Base-by-base conservation (phyloP, 2,329 filamentous ascomycete genomes). In the Hymenoscyphus linearis region DNA sequence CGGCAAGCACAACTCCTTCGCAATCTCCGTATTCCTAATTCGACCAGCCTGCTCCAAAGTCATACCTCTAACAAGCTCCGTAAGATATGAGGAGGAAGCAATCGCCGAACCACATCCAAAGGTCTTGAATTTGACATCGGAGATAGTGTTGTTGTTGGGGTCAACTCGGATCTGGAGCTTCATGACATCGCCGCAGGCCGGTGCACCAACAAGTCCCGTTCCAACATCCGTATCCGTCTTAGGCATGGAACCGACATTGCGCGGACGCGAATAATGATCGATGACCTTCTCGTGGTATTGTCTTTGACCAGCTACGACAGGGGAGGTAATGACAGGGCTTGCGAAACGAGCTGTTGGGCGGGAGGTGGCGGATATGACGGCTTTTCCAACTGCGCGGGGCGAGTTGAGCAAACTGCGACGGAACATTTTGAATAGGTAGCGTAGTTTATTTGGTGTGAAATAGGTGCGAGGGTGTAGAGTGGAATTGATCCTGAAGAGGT, bases 1-100 rank as follows among this genome's bases (percentile, higher is more conserved):
- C 37, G 91, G 91, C 72, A 95, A 77, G 73, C 91, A 95, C 61
- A 97, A 81, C 79, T 99, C 96, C 81, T 96, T 96, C 40, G 95
- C 95, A 74, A 99, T 99, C 78, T 99, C 93, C 3, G 93, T 96
- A 78, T 99, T 99, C 80, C 91, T 89, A 70, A 99, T 90, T 78
- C 89, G 88, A 59, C 87, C 87, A 36, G 96, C 95, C 75, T 99
- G 91, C 70, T 99, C 95, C 67, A 99, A 78, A 14, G 89, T 96
- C 93, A 98, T 99, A 64, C 95, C 95, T 66, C 91, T 85, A 65
- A 99, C 93, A 63, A 99, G 81, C 77, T 96, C 92, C 9, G 95
- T 99, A 71, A 99, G 78, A 75, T 99, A 99, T 73, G 89, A 95
- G 62, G 90, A 96, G 66, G 89, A 93, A 52, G 95, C 95, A 76